Evolutionary conservation across 257 asterid species (phyloP).

Genomic region (Solanum phureja): DNA sequence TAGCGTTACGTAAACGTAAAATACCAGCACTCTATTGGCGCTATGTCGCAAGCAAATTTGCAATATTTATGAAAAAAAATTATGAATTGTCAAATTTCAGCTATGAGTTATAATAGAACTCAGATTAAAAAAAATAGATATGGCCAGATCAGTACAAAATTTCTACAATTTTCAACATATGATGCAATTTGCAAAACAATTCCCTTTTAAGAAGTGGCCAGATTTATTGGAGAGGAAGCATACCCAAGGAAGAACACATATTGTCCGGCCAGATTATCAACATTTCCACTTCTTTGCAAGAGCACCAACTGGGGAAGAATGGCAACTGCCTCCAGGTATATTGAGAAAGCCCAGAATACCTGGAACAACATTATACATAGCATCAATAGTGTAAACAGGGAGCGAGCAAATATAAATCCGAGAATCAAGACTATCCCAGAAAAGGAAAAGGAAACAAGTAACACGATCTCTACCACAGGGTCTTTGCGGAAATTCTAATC

Average conservation of each 20-base stretch:
- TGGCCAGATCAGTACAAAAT: neutral
- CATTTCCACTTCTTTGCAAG: conserved; percentile 96
- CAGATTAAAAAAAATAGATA: neutral
- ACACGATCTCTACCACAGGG: neutral
- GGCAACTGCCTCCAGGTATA: conserved; percentile 59
- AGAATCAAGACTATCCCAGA: neutral
- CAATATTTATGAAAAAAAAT: neutral
- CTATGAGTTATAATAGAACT: neutral
- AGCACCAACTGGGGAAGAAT: conserved; percentile 90
- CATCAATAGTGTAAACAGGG: neutral
- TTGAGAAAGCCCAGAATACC: conserved; percentile 87
- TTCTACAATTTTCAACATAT: neutral
- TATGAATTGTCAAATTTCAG: neutral
- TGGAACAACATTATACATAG: conserved; percentile 11
- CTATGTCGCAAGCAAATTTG: neutral
- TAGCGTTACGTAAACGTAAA: neutral
- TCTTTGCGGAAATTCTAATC: neutral
- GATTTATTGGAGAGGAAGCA: conserved; percentile 9
- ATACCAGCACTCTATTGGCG: neutral
- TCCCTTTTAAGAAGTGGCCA: neutral
- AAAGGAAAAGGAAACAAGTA: neutral
- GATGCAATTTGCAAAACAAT: neutral
- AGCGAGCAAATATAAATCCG: neutral
- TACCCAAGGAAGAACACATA: conserved; percentile 93
- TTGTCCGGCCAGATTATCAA: conserved; percentile 93